A percentile compares a stretch with the other conserved stretches of the same genome.
phyloP scores from a whole-genome alignment of 805 yeast genomes.

The Wickerhamomyces canadensis region DNA sequence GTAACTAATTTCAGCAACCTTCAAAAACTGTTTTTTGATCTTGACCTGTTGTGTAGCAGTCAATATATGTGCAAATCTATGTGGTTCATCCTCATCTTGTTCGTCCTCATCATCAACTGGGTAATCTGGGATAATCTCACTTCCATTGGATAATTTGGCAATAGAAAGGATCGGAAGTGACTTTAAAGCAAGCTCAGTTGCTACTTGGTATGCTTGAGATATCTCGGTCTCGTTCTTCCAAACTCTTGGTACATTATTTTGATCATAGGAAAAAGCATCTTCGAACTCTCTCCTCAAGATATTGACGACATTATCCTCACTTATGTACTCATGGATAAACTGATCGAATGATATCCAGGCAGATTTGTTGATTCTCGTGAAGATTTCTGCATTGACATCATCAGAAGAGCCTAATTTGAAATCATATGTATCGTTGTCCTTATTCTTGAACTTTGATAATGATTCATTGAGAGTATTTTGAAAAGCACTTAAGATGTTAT shows the following conservation, averaged over 20 bases:
- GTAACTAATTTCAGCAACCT: conserved; percentile 71
- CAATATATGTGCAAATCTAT: conserved; percentile 52
- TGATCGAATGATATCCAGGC: conserved; percentile 66
- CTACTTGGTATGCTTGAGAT: conserved; percentile 54
- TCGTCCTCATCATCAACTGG: conserved; percentile 36
- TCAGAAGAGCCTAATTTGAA: conserved; percentile 58
- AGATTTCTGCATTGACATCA: conserved; percentile 36
- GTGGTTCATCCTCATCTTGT: conserved; percentile 35
- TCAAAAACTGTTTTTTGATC: conserved; percentile 55
- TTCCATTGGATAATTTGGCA: conserved; percentile 48
- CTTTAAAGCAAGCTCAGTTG: conserved; percentile 52
- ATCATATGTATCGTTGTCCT: conserved; percentile 36
- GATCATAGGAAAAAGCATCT: conserved; percentile 76
- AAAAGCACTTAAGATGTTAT: conserved; percentile 42
- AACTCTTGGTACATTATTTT: conserved; percentile 71
- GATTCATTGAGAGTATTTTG: conserved; percentile 26
- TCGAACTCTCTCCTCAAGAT: conserved; percentile 79
- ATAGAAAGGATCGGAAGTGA: conserved; percentile 50
- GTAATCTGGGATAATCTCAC: conserved; percentile 55
- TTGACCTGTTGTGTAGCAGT: conserved; percentile 50
- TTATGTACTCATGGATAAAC: conserved; percentile 53
- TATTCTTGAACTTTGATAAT: conserved; percentile 25
- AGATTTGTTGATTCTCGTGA: conserved; percentile 38
- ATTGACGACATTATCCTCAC: conserved; percentile 59
- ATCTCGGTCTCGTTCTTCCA: conserved; percentile 75